Percentiles rank a stretch among this genome's conserved stretches.
These are phyloP conservation scores for Rosellinia necatrix DNA, from an alignment of 2,329 filamentous ascomycete genomes.

Conservation along the genomic window DNA sequence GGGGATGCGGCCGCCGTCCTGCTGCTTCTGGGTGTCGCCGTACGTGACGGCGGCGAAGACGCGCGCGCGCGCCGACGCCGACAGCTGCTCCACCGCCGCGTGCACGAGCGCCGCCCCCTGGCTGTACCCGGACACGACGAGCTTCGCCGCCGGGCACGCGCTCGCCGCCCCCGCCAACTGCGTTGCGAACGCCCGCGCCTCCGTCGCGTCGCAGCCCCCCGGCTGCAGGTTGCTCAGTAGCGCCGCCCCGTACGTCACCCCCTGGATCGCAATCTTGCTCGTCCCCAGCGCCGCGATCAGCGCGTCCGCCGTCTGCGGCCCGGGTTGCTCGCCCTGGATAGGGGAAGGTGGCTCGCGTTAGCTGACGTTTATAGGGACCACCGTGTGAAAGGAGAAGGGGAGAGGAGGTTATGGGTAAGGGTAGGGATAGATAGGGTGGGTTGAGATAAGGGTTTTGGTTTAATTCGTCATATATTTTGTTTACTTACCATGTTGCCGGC, in stretches of 20 bases:
- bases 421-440: no score
- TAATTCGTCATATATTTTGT: no score
- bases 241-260: conserved; percentile 37
- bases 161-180: conserved; percentile 38
- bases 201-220: conserved; percentile 35
- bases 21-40: conserved; percentile 40
- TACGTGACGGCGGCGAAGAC: conserved; percentile 34
- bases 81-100: conserved; percentile 36
- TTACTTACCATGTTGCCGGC: conserved; percentile 10
- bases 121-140: conserved; percentile 41
- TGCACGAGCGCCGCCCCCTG: conserved; percentile 43
- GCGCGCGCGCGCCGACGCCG: background rate
- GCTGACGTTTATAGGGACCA: no score
- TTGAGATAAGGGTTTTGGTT: no score
- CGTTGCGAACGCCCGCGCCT: conserved; percentile 37
- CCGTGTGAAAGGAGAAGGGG: no score
- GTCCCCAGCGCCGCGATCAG: conserved; percentile 32
- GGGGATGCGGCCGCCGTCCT: conserved; percentile 40
- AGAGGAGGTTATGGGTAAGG: no score
- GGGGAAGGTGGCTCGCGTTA: no score
- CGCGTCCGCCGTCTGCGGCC: conserved; percentile 28
- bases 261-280: conserved; percentile 22
- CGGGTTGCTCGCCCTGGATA: background rate
- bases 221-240: conserved; percentile 37
- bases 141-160: conserved; percentile 41